phyloP scores from a whole-genome alignment of 2,329 filamentous ascomycete species.

The Exophiala spinifera region DNA sequence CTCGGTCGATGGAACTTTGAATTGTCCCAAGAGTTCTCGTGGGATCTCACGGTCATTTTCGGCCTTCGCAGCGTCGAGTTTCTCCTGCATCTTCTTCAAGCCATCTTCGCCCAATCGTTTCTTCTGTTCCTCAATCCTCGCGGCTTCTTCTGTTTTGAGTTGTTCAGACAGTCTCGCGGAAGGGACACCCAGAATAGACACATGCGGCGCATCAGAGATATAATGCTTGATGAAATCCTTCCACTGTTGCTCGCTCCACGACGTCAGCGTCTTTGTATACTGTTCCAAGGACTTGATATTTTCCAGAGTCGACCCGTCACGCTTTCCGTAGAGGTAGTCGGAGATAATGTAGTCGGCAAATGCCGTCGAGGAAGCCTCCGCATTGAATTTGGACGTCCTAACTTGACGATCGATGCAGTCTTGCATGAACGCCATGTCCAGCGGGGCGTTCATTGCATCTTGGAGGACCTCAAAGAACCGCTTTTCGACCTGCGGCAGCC shows the following conservation, averaged over 20 bases:
- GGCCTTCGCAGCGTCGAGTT: constrained; percentile 76
- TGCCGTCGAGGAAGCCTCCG: constrained; percentile 75
- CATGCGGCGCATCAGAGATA: constrained; percentile 79
- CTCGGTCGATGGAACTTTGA: constrained; percentile 77
- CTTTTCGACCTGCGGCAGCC: constrained; percentile 78
- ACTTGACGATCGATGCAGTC: constrained; percentile 82
- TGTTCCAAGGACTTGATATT: constrained; percentile 54
- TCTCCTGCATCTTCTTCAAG: constrained; percentile 68
- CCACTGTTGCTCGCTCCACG: constrained; percentile 84
- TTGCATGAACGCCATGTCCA: constrained; percentile 86
- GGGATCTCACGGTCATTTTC: constrained; percentile 89
- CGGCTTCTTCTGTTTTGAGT: constrained; percentile 77
- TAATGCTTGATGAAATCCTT: constrained; percentile 75
- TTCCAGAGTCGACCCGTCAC: constrained; percentile 73
- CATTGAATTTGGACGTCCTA: constrained; percentile 76
- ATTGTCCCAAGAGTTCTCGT: constrained; percentile 71
- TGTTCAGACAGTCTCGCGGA: constrained; percentile 75
- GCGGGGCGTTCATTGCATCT: constrained; percentile 72
- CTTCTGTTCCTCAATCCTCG: constrained; percentile 73
- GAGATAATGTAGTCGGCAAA: constrained; percentile 84
- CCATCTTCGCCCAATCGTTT: constrained; percentile 78
- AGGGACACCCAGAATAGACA: constrained; percentile 84
- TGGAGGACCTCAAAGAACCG: constrained; percentile 79
- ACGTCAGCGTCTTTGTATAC: constrained; percentile 63
- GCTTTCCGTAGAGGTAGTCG: constrained; percentile 84